Evolutionary conservation across 805 yeast genomes (phyloP).

Genomic region (Jamesozyma piceae): DNA sequence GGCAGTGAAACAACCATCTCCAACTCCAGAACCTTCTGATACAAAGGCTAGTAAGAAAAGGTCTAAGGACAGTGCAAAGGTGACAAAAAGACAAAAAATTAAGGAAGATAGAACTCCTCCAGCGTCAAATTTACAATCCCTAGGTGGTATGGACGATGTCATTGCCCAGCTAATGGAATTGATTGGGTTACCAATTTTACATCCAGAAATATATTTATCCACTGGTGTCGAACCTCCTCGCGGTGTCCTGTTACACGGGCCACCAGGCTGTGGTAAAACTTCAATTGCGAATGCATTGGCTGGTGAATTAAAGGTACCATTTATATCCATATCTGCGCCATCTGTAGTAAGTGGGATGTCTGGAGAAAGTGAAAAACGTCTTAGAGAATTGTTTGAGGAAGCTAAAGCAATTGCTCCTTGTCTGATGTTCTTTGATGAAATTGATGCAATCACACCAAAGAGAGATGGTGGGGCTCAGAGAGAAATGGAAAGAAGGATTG

Average conservation of each 20-base stretch:
- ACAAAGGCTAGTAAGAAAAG: conserved; percentile 37
- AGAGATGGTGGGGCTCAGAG: conserved; percentile 91
- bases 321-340: conserved; percentile 86
- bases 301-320: conserved; percentile 88
- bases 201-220: conserved; percentile 80
- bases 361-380: conserved; percentile 94
- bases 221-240: conserved; percentile 94
- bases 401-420: conserved; percentile 89
- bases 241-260: conserved; percentile 90
- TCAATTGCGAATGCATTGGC: conserved; percentile 94
- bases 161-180: conserved; percentile 80
- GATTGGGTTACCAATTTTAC: conserved; percentile 83
- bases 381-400: conserved; percentile 87
- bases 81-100: conserved; percentile 35
- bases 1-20: conserved; percentile 30
- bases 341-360: conserved; percentile 97
- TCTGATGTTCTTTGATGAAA: conserved; percentile 86
- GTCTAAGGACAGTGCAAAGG: conserved; percentile 35
- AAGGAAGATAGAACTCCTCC: conserved; percentile 62
- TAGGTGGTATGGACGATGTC: conserved; percentile 88
- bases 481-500: conserved; percentile 95
- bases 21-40: conserved; percentile 1
- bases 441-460: conserved; percentile 96
- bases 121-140: conserved; percentile 50
- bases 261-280: conserved; percentile 98